Conservation (phyloP, 148 eudicot genomes). For the Rhododendron ferrugineum region DNA sequence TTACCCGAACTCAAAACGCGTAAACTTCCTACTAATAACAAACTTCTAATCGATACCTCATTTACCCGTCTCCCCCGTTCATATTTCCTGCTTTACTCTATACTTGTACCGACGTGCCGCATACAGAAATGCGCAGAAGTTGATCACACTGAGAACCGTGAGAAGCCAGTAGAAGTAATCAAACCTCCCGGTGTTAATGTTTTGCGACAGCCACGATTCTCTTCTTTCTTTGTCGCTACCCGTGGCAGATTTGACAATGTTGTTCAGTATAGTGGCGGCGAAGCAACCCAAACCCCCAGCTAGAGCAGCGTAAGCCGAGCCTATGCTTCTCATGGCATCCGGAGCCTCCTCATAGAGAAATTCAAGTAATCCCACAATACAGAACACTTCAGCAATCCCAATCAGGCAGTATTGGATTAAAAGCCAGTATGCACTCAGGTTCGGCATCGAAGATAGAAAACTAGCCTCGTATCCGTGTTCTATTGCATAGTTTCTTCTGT, state of each 20-base stretch:
- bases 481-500: constrained; percentile 71
- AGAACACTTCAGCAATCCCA: constrained; percentile 89
- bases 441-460: constrained; percentile 66
- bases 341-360: constrained; percentile 91
- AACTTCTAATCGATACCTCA: neutral
- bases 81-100: constrained; percentile 34
- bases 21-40: neutral
- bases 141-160: constrained; percentile 53
- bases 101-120: constrained; percentile 55
- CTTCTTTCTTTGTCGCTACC: constrained; percentile 22
- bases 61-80: constrained; percentile 7
- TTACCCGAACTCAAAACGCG: neutral
- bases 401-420: constrained; percentile 80
- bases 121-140: constrained; percentile 57
- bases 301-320: constrained; percentile 87
- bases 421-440: constrained; percentile 80
- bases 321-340: constrained; percentile 91
- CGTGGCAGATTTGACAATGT: constrained; percentile 54
- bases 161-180: constrained; percentile 87
- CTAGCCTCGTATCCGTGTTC: constrained; percentile 46
- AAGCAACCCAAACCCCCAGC: constrained; percentile 94
- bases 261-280: constrained; percentile 65
- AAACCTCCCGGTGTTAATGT: constrained; percentile 74
- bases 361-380: constrained; percentile 82
- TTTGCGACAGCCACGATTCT: constrained; percentile 85